Base-by-base conservation (phyloP, 257 asterid genomes). In the Lycium barbarum region DNA sequence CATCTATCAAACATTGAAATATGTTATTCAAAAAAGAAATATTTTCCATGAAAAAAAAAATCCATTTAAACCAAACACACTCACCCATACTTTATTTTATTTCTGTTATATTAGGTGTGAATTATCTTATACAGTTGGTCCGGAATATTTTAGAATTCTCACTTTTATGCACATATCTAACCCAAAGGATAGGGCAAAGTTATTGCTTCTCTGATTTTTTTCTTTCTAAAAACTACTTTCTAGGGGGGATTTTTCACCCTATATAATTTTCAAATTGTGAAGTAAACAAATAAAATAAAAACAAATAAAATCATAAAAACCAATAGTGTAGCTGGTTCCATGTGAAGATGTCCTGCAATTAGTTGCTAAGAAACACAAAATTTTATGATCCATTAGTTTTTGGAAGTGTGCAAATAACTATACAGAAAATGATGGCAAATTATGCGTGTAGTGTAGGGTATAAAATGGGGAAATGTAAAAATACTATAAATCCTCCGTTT, bases 401-500 rank as follows among this genome's bases (percentile, higher is more conserved):
- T 78, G 65, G 82, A 78, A 51, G 49, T 78, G 47, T 78, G 65
- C 65, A 78, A 13, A 26, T 76, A 76, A 53, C 7, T 53, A 26
- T 13, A 14, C 40, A 51, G 63, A 76, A 76, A 76, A 13, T 26
- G 57, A 18, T 45, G 10, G 18, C 18, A 58, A 58, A 17, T 49
- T 49, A 49, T 6, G 63, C 5, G 65, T 17, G 22, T 38, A 6
- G 65, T 6, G 10, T 5, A 17, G 10, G 35, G 79, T 17, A 71
- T 3, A 40, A 38, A 68, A 38, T 38, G n/a, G n/a, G n/a, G n/a
- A n/a, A n/a, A n/a, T n/a, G n/a, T n/a, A n/a, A n/a, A n/a, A n/a
- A n/a, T n/a, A n/a, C n/a, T n/a, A n/a, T n/a, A n/a, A n/a, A n/a
- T n/a, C n/a, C n/a, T n/a, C n/a, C n/a, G n/a, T n/a, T n/a, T n/a